Evolutionary conservation across 768 basidiomycete genomes (phyloP).

Genomic region (Clavulina sp.): DNA sequence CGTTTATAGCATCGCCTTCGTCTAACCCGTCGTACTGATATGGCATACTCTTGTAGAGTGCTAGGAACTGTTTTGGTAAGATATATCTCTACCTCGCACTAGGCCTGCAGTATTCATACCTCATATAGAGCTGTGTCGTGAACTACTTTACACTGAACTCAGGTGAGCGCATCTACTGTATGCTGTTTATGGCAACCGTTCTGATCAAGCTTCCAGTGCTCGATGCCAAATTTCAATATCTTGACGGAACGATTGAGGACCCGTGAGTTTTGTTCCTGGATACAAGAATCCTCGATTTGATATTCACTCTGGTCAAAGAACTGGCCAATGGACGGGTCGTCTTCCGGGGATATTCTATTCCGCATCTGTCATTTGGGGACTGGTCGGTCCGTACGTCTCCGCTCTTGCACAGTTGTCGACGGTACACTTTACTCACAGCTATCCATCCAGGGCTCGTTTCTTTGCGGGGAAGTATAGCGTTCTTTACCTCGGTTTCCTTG

Average conservation of each 20-base stretch:
- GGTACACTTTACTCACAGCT: neutral
- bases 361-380: neutral
- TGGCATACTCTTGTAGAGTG: neutral
- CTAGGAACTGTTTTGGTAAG: neutral
- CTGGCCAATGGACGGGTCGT: constrained; percentile 1
- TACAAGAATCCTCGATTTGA: neutral
- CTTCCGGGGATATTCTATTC: neutral
- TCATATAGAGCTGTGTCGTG: neutral
- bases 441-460: neutral
- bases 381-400: neutral
- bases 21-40: too few relatives aligned
- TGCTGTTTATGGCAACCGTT: neutral
- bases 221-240: neutral
- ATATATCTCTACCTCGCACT: neutral
- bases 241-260: neutral
- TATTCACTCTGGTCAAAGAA: neutral
- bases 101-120: neutral
- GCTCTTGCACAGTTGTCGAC: neutral
- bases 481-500: neutral
- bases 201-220: neutral
- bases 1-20: neutral
- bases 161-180: neutral
- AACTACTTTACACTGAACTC: constrained; percentile 1
- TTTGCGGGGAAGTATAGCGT: neutral
- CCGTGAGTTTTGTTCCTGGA: neutral